Base-by-base conservation (phyloP, 345 rosid genomes). In the Draba incana region DNA sequence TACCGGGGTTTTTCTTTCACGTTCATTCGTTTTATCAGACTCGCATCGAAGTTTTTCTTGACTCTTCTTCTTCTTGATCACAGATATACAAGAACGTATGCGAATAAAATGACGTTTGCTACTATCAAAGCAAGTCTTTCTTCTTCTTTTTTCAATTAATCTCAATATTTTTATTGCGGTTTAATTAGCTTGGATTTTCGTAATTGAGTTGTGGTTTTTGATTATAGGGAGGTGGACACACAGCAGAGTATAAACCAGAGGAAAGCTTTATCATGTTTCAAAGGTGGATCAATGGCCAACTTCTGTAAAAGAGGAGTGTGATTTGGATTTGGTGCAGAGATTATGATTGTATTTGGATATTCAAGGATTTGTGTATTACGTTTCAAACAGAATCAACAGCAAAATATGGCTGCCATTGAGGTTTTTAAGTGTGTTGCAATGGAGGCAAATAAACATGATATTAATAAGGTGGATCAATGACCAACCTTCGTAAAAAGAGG, bases 181-280 rank as follows among this genome's bases (percentile, higher is more conserved):
- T 39, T 14, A 13, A n/a, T 39, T 14, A 13, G 24, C 56, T 64
- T 75, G 46, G 7, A 31, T 5, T 31, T 31, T 31, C 16, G 39
- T 41, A 62, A 28, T 49, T 12, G 57, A 58, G 10, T 3, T 38
- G 42, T 25, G 66, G 20, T 23, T 37, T 69, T 38, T 58, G 43
- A 27, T 38, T 69, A 11, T 14, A 90, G 93, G 93, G 89, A 3
- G 86, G 84, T 56, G 92, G 88, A 3, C 90, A 84, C 78, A 80
- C 85, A 15, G 73, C 89, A 0, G 84, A 80, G 63, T 78, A 60
- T 75, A 80, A 28, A 66, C 81, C 16, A 83, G 84, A 83, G 79
- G 20, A 20, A 20, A 20, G 20, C 20, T 20, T 20, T 20, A 20
- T 20, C 20, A 20, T 20, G 20, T 20, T 78, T 35, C 55, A 74